Percentiles rank a stretch among this genome's conserved stretches.
These are phyloP conservation scores for Simmondsia chinensis DNA, from an alignment of 148 eudicot genomes.

Conservation along the genomic window DNA sequence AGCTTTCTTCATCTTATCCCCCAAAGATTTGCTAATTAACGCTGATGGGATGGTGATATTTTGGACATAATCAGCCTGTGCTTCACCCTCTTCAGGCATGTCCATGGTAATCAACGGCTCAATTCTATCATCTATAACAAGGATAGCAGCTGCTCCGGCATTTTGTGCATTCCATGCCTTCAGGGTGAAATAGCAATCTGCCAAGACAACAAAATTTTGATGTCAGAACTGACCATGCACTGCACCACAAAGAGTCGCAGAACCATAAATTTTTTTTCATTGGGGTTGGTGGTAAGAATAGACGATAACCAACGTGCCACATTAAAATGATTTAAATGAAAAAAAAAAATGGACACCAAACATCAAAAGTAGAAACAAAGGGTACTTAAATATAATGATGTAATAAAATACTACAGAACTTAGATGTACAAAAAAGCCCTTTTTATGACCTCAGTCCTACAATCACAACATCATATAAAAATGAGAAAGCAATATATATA, in stretches of 20 bases:
- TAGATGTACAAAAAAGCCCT: too few relatives aligned
- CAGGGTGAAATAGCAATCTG: conserved; percentile 88
- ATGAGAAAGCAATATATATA: too few relatives aligned
- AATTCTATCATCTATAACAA: conserved; percentile 60
- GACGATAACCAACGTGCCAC: too few relatives aligned
- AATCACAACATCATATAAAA: too few relatives aligned
- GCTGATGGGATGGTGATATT: conserved; percentile 82
- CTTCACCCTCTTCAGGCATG: conserved; percentile 64
- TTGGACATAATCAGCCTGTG: conserved; percentile 53
- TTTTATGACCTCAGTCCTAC: too few relatives aligned
- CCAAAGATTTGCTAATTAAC: conserved; percentile 62
- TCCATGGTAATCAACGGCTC: conserved; percentile 97
- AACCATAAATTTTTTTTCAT: neutral
- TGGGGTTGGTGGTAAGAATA: too few relatives aligned
- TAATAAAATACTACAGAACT: too few relatives aligned
- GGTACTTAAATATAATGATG: too few relatives aligned
- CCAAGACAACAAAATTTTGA: conserved; percentile 1
- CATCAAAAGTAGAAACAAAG: too few relatives aligned
- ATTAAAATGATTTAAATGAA: too few relatives aligned
- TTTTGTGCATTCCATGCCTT: conserved; percentile 97
- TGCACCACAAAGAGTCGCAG: neutral
- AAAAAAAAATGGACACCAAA: too few relatives aligned
- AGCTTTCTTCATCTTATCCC: conserved; percentile 65
- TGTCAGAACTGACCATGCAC: neutral
- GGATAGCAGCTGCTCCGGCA: conserved; percentile 83